These are phyloP conservation scores for Elsinoe ampelina DNA, from an alignment of 2,329 filamentous ascomycete genomes.

Conservation along the genomic window DNA sequence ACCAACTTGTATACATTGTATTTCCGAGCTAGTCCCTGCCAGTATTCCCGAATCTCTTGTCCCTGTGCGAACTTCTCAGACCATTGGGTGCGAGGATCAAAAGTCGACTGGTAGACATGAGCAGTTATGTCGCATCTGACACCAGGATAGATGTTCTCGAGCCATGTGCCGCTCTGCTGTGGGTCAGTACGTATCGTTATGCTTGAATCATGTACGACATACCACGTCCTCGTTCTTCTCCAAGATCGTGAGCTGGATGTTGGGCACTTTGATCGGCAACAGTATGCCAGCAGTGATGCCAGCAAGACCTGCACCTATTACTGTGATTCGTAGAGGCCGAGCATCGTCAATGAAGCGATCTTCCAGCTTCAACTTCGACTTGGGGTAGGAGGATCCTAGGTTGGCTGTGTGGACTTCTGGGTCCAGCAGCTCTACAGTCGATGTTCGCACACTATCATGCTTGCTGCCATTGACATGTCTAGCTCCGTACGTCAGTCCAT, in stretches of 20 bases:
- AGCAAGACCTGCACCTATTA: conserved; percentile 56
- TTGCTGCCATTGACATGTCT: neutral
- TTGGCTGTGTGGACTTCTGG: neutral
- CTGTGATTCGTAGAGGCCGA: conserved; percentile 38
- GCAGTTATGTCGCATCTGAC: conserved; percentile 61
- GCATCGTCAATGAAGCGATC: conserved; percentile 6
- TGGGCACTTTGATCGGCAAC: conserved; percentile 59
- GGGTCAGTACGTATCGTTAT: conserved; percentile 37
- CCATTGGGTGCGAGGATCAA: conserved; percentile 60
- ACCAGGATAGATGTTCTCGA: conserved; percentile 50
- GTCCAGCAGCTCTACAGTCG: neutral
- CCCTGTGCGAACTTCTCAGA: conserved; percentile 58
- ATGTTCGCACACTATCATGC: neutral
- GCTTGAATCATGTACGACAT: conserved; percentile 22
- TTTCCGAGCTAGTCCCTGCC: conserved; percentile 53
- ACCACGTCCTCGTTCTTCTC: conserved; percentile 62
- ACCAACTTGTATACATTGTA: conserved; percentile 54
- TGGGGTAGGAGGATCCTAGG: neutral
- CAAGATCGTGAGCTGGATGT: conserved; percentile 54
- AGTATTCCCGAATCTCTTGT: conserved; percentile 57
- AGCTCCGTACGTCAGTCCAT: neutral
- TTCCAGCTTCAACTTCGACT: conserved; percentile 1
- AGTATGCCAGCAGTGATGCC: conserved; percentile 57
- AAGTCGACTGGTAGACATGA: conserved; percentile 61
- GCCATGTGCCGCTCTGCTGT: conserved; percentile 39